Evolutionary conservation across 2,329 filamentous ascomycete genomes (phyloP).

Genomic region (Epichloe aotearoae): DNA sequence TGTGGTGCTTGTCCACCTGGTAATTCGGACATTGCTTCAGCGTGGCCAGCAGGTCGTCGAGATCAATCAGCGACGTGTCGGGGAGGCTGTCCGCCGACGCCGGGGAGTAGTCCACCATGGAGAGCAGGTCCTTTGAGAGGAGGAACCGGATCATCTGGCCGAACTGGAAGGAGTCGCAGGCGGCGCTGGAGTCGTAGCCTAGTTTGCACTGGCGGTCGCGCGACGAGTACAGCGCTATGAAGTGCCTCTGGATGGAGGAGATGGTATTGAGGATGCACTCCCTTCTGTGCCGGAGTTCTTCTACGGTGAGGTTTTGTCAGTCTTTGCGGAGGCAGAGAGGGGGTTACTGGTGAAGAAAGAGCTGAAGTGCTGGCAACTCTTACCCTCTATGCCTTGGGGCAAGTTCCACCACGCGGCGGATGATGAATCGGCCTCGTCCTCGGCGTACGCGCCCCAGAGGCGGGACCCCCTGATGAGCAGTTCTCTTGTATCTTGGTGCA

Average conservation of each 20-base stretch:
- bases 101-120: constrained; percentile 43
- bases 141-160: constrained; percentile 68
- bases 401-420: constrained; percentile 58
- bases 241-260: constrained; percentile 55
- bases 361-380: constrained; percentile 6
- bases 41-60: constrained; percentile 44
- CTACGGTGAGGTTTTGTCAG: constrained; percentile 20
- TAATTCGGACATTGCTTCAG: constrained; percentile 57
- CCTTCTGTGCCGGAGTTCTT: constrained; percentile 53
- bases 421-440: constrained; percentile 5
- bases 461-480: constrained; percentile 52
- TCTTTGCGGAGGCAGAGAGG: background rate
- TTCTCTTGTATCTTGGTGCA: constrained; percentile 49
- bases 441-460: constrained; percentile 36
- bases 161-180: constrained; percentile 67
- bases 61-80: constrained; percentile 43
- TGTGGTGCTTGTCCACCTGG: constrained; percentile 61
- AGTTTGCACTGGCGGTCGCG: constrained; percentile 56
- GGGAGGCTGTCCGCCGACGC: constrained; percentile 30
- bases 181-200: constrained; percentile 57
- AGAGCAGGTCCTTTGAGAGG: constrained; percentile 44
- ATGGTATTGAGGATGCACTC: constrained; percentile 55
- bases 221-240: constrained; percentile 53
- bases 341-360: background rate
- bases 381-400: constrained; percentile 53